phyloP scores from a whole-genome alignment of 495 filamentous ascomycete genomes.

The Aspergillus baeticus region DNA sequence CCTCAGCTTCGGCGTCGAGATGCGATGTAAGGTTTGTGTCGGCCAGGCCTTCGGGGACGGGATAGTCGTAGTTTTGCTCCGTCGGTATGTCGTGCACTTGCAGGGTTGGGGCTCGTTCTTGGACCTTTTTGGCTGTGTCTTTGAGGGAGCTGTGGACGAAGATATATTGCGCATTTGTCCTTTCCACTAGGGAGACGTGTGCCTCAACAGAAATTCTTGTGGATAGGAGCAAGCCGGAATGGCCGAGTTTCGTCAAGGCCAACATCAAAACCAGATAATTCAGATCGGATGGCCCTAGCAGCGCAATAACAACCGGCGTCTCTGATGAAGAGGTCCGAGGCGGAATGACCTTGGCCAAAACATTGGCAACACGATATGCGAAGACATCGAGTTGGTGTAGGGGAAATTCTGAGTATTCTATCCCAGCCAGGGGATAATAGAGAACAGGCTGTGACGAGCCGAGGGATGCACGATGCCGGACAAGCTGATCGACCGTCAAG shows the following conservation, averaged over 20 bases:
- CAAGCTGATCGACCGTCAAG: conserved; percentile 29
- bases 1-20: conserved; percentile 20
- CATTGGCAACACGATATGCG: conserved; percentile 29
- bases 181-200: conserved; percentile 35
- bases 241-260: conserved; percentile 39
- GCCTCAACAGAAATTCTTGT: conserved; percentile 42
- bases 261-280: conserved; percentile 42
- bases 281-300: conserved; percentile 40
- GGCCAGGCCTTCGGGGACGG: conserved; percentile 9
- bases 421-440: conserved; percentile 25
- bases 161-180: conserved; percentile 34
- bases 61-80: conserved; percentile 19
- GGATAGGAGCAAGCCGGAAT: conserved; percentile 43
- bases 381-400: conserved; percentile 32
- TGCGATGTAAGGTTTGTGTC: conserved; percentile 20
- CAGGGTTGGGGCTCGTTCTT: conserved; percentile 16
- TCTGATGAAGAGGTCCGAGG: conserved; percentile 23
- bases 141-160: conserved; percentile 26
- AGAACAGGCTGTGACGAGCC: conserved; percentile 26
- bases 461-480: conserved; percentile 27
- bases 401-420: conserved; percentile 33
- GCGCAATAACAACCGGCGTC: conserved; percentile 33
- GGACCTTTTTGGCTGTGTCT: conserved; percentile 24
- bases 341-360: conserved; percentile 16
- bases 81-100: conserved; percentile 17